Percentiles rank a stretch among this genome's conserved stretches.
Conservation (phyloP, 2,329 filamentous ascomycete genomes). For the Escovopsis sp. region DNA sequence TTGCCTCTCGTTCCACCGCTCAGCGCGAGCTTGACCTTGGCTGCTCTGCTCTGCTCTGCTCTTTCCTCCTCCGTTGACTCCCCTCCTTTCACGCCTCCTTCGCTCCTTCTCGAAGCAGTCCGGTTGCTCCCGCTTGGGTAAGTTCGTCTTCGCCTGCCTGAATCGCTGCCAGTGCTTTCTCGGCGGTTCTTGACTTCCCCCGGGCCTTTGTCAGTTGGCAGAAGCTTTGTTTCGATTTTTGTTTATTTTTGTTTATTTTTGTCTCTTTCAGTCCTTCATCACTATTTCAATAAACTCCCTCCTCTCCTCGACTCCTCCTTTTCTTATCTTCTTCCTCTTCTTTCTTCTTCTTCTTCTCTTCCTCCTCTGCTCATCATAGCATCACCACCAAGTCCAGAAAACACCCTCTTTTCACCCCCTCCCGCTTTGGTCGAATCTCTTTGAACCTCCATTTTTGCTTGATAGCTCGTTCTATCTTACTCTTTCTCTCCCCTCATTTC, state of each 20-base stretch:
- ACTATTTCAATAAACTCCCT: slow-evolving; percentile 1
- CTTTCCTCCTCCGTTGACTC: slow-evolving; percentile 4
- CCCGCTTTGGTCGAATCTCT: slow-evolving; percentile 15
- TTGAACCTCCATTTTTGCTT: slow-evolving; percentile 36
- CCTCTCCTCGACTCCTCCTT: slow-evolving; percentile 4
- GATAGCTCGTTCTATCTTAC: slow-evolving; percentile 45
- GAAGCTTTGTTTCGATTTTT: slow-evolving; percentile 4
- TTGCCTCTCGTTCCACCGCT: too few relatives aligned
- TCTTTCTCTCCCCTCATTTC: slow-evolving; percentile 43
- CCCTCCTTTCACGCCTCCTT: not conserved
- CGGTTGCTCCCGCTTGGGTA: slow-evolving; percentile 4
- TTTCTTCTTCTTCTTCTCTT: slow-evolving; percentile 8
- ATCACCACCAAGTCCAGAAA: slow-evolving; percentile 28
- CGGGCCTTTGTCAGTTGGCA: not conserved
- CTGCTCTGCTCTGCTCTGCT: slow-evolving; percentile 1
- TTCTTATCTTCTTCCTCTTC: slow-evolving; percentile 4
- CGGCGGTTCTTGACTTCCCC: not conserved
- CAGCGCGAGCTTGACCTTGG: too few relatives aligned
- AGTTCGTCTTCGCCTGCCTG: not conserved
- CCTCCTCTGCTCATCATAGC: slow-evolving; percentile 23
- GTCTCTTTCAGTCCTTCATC: slow-evolving; percentile 1
- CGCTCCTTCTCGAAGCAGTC: slow-evolving; percentile 3
- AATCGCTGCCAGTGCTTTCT: too few relatives aligned
- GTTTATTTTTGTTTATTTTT: slow-evolving; percentile 10
- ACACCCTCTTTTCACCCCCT: slow-evolving; percentile 23